Conservation (phyloP, 352 stramenopile species). For the Bremia lactucae region DNA sequence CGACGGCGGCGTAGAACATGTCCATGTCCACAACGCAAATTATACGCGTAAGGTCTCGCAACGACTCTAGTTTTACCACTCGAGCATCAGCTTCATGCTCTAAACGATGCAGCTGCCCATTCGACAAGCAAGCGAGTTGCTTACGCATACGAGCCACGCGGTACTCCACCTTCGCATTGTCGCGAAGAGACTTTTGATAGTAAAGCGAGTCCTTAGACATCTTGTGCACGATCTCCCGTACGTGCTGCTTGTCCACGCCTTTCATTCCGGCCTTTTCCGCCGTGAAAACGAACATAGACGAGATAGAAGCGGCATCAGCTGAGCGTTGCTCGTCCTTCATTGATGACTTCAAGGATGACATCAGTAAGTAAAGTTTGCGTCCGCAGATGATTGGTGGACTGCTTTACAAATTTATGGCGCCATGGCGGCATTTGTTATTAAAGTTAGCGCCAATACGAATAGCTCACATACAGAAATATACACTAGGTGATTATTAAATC, state of each 20-base stretch:
- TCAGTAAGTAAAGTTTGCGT: too few species aligned
- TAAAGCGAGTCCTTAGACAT: slow-evolving; percentile 90
- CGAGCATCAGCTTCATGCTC: slow-evolving; percentile 31
- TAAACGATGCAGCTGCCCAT: slow-evolving; percentile 18
- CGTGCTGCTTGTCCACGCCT: slow-evolving; percentile 77
- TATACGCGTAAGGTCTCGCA: slow-evolving; percentile 47
- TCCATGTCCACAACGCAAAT: slow-evolving; percentile 94
- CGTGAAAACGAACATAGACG: slow-evolving; percentile 76
- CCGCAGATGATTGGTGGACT: slow-evolving; percentile 6
- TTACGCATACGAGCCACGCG: slow-evolving; percentile 65
- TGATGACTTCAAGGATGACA: slow-evolving; percentile 9
- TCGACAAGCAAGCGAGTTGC: slow-evolving; percentile 50
- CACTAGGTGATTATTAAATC: background rate
- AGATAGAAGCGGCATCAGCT: slow-evolving; percentile 7
- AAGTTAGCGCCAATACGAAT: slow-evolving; percentile 11
- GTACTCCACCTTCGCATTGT: slow-evolving; percentile 83
- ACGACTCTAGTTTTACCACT: slow-evolving; percentile 43
- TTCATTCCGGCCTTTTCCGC: slow-evolving; percentile 84
- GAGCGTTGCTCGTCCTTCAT: too few species aligned
- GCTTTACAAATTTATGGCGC: slow-evolving; percentile 8
- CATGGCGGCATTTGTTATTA: slow-evolving; percentile 3
- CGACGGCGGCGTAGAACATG: slow-evolving; percentile 95
- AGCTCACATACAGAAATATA: too few species aligned
- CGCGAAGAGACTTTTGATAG: slow-evolving; percentile 86
- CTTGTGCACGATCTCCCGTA: slow-evolving; percentile 90